Percentiles rank a stretch among this genome's conserved stretches.
Evolutionary conservation across 805 yeast species (phyloP).

Genomic region (Saturnispora dispora): DNA sequence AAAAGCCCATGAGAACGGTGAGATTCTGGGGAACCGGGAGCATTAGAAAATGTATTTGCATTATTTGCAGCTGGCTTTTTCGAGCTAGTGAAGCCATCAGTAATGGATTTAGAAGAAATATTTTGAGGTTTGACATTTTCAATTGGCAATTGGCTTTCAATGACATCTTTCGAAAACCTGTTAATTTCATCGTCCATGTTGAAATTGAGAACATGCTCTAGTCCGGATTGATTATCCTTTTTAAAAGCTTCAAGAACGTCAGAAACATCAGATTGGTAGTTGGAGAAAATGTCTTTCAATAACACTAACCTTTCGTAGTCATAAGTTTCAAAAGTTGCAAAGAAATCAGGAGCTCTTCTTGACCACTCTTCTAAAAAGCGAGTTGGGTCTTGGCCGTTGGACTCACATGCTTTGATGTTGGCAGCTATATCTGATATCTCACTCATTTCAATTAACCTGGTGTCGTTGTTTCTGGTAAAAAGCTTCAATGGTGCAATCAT

Average conservation of each 20-base stretch:
- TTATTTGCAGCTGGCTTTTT: neutral
- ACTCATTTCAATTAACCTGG: slow-evolving; percentile 33
- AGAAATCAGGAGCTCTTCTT: slow-evolving; percentile 65
- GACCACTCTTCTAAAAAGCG: slow-evolving; percentile 59
- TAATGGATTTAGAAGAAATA: slow-evolving; percentile 7
- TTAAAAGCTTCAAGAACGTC: slow-evolving; percentile 42
- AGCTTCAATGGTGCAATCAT: slow-evolving; percentile 46
- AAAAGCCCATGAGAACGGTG: slow-evolving; percentile 9
- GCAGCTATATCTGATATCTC: slow-evolving; percentile 25
- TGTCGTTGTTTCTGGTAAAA: slow-evolving; percentile 44
- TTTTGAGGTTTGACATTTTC: slow-evolving; percentile 16
- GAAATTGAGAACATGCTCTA: slow-evolving; percentile 57
- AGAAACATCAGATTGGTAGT: slow-evolving; percentile 51
- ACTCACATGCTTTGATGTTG: slow-evolving; percentile 15
- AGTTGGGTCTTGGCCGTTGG: slow-evolving; percentile 24
- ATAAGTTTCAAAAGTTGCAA: slow-evolving; percentile 64
- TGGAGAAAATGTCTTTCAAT: slow-evolving; percentile 56
- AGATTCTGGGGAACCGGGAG: slow-evolving; percentile 3
- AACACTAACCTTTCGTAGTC: slow-evolving; percentile 54
- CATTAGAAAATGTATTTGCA: neutral
- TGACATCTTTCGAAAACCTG: slow-evolving; percentile 39
- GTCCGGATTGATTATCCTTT: slow-evolving; percentile 49
- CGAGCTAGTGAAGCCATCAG: slow-evolving; percentile 16
- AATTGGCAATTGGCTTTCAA: slow-evolving; percentile 22
- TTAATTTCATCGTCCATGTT: slow-evolving; percentile 52